These are phyloP conservation scores for Xylaria sp. DNA, from an alignment of 2,329 filamentous ascomycete species.

Conservation along the genomic window DNA sequence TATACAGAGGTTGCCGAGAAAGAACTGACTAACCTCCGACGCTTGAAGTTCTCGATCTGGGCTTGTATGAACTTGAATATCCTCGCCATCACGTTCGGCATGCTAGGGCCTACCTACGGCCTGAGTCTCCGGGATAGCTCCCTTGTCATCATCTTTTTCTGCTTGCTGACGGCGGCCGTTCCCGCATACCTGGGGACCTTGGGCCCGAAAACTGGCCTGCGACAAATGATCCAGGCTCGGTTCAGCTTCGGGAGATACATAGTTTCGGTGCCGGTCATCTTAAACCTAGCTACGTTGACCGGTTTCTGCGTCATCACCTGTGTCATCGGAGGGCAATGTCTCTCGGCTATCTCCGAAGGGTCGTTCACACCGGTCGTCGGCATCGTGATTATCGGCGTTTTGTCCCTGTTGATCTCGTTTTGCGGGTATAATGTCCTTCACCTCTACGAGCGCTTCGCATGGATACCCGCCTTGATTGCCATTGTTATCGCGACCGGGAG, in stretches of 20 bases:
- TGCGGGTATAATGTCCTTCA: conserved; percentile 68
- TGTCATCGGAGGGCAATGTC: conserved; percentile 69
- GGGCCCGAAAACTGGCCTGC: conserved; percentile 71
- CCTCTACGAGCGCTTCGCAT: conserved; percentile 67
- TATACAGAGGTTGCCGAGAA: neutral
- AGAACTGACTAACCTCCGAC: conserved; percentile 17
- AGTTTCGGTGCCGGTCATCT: conserved; percentile 66
- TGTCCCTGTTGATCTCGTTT: conserved; percentile 70
- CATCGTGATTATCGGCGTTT: conserved; percentile 68
- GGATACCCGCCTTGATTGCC: conserved; percentile 65
- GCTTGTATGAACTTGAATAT: conserved; percentile 30
- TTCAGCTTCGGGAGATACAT: conserved; percentile 70
- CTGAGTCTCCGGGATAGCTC: conserved; percentile 66
- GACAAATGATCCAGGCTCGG: conserved; percentile 74
- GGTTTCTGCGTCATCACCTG: conserved; percentile 71
- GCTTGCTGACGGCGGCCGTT: conserved; percentile 62
- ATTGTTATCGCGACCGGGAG: conserved; percentile 66
- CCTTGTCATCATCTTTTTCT: conserved; percentile 73
- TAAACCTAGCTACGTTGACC: conserved; percentile 70
- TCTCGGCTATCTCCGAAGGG: conserved; percentile 63
- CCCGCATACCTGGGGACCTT: conserved; percentile 68
- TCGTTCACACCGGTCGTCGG: conserved; percentile 64
- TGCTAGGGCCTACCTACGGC: conserved; percentile 67
- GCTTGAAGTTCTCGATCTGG: conserved; percentile 30
- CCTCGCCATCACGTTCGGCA: conserved; percentile 68